A percentile compares a stretch with the other conserved stretches of the same genome.
Conservation (phyloP, 2,329 filamentous ascomycete species). For the Volutella citrinella region DNA sequence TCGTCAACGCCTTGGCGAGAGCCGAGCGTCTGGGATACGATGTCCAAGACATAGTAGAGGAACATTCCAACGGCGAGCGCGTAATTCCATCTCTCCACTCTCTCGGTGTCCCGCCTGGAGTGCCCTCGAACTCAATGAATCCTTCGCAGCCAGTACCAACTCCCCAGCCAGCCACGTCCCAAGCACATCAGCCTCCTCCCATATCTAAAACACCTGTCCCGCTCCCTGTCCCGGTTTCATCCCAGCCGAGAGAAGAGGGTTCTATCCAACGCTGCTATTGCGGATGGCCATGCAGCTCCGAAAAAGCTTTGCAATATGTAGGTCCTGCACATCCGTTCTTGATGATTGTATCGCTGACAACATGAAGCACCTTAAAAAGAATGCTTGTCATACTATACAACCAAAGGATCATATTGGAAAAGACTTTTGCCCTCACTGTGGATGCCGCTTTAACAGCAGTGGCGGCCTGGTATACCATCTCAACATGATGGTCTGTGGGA, state of each 20-base stretch:
- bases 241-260: no score
- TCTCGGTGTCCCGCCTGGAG: constrained; percentile 9
- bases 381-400: constrained; percentile 20
- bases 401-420: constrained; percentile 18
- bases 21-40: constrained; percentile 58
- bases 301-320: constrained; percentile 30
- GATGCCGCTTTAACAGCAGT: constrained; percentile 39
- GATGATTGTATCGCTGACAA: constrained; percentile 11
- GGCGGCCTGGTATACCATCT: constrained; percentile 45
- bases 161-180: no score
- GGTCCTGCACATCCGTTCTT: constrained; percentile 8
- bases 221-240: no score
- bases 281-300: constrained; percentile 33
- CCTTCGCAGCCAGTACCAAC: constrained; percentile 1
- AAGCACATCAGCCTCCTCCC: no score
- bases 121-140: constrained; percentile 5
- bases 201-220: no score
- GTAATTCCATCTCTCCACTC: constrained; percentile 33
- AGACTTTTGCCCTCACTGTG: constrained; percentile 45
- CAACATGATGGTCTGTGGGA: constrained; percentile 45
- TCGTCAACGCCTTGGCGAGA: constrained; percentile 55
- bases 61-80: constrained; percentile 31
- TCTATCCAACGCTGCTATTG: constrained; percentile 33
- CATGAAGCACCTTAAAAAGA: constrained; percentile 26
- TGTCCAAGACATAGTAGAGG: constrained; percentile 46